Evolutionary conservation across 345 rosid genomes (phyloP).

Genomic region (Garcia nutans): DNA sequence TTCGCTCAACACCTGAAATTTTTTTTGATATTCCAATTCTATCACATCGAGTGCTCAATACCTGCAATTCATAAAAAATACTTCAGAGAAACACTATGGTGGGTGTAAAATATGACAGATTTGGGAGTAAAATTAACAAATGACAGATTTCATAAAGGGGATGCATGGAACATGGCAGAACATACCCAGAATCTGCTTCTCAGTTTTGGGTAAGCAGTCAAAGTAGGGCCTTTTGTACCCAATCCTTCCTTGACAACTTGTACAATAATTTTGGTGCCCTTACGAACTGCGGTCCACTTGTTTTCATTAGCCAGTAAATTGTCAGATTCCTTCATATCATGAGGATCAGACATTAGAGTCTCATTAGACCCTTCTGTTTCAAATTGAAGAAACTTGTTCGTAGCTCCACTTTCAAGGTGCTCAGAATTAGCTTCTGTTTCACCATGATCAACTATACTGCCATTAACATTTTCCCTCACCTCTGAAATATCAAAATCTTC

Average conservation of each 20-base stretch:
- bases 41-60: constrained; percentile 57
- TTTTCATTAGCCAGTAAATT: constrained; percentile 35
- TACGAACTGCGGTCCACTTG: constrained; percentile 73
- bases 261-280: constrained; percentile 90
- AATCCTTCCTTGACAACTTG: constrained; percentile 98
- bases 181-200: constrained; percentile 96
- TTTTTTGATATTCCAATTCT: constrained; percentile 84
- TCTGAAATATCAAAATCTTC: constrained; percentile 66
- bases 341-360: constrained; percentile 34
- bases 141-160: neutral
- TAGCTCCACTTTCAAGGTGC: constrained; percentile 45
- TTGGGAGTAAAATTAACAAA: neutral
- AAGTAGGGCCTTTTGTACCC: constrained; percentile 88
- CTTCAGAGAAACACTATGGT: constrained; percentile 23
- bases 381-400: constrained; percentile 28
- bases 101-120: constrained; percentile 2
- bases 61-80: constrained; percentile 41
- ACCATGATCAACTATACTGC: constrained; percentile 47
- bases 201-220: constrained; percentile 87
- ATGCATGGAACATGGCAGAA: constrained; percentile 7
- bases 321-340: constrained; percentile 35
- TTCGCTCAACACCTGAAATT: constrained; percentile 73
- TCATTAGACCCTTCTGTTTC: constrained; percentile 35
- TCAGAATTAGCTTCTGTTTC: constrained; percentile 45
- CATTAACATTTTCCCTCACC: constrained; percentile 51